A percentile compares a stretch with the other conserved stretches of the same genome.
phyloP scores from a whole-genome alignment of 768 basidiomycete genomes.

The Pholiota conissans region DNA sequence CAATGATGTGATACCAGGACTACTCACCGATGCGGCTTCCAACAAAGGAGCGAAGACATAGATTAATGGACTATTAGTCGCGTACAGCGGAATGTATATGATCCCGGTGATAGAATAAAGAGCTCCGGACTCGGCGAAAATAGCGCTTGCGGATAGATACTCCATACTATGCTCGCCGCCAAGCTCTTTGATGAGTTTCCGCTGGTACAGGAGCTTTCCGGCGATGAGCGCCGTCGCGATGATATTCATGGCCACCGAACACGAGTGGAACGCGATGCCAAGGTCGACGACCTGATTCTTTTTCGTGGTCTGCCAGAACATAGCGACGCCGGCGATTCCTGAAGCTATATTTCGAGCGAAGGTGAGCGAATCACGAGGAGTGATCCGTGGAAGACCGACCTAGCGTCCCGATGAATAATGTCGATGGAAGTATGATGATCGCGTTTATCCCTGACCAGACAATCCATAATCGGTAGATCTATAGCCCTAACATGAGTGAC shows the following conservation, averaged over 20 bases:
- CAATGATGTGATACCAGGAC: not conserved
- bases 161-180: conserved; percentile 8
- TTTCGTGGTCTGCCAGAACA: not conserved
- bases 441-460: not conserved
- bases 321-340: not conserved
- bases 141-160: conserved; percentile 9
- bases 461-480: not conserved
- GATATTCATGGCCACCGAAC: conserved; percentile 9
- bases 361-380: not conserved
- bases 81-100: conserved; percentile 10
- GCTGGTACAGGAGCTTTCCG: conserved; percentile 10
- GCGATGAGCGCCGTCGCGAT: conserved; percentile 8
- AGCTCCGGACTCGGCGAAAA: conserved; percentile 12
- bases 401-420: not conserved
- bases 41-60: conserved; percentile 7
- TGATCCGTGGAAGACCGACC: not conserved
- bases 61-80: conserved; percentile 5
- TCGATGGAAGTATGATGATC: not conserved
- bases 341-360: not conserved
- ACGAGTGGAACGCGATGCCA: conserved; percentile 10
- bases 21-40: conserved; percentile 7
- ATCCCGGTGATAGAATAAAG: conserved; percentile 9
- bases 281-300: not conserved
- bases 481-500: not conserved
- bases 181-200: conserved; percentile 3